These are phyloP conservation scores for Malbranchea zuffiana DNA, from an alignment of 2,329 filamentous ascomycete genomes.

Conservation along the genomic window DNA sequence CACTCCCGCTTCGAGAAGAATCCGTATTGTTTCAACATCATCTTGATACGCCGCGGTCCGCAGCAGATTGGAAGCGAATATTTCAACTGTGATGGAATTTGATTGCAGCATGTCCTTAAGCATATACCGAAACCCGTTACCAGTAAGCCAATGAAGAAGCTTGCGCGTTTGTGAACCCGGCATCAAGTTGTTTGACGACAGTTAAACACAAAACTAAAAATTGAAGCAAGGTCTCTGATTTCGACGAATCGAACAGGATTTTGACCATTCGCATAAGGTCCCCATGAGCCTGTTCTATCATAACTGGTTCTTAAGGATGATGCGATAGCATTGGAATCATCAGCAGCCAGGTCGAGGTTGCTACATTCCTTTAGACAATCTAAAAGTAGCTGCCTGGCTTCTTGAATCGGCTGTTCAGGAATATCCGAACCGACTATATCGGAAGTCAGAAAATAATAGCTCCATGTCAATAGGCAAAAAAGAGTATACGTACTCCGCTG, in stretches of 20 bases:
- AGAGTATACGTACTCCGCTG: neutral
- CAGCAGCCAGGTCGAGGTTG: neutral
- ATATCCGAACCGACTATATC: neutral
- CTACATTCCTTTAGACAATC: neutral
- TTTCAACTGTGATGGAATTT: conserved; percentile 13
- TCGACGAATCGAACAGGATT: conserved; percentile 12
- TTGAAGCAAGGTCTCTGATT: conserved; percentile 13
- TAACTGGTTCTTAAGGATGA: conserved; percentile 12
- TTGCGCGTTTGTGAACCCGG: conserved; percentile 9
- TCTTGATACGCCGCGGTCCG: conserved; percentile 9
- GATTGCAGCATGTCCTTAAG: conserved; percentile 13
- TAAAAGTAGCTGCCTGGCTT: neutral
- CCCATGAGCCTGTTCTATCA: conserved; percentile 14
- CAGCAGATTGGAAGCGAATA: conserved; percentile 14
- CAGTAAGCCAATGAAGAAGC: conserved; percentile 13
- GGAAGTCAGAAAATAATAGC: neutral
- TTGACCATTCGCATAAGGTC: conserved; percentile 11
- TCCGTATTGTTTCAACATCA: conserved; percentile 11
- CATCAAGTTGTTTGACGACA: conserved; percentile 15
- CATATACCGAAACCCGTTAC: conserved; percentile 9
- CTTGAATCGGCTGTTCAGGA: conserved; percentile 1
- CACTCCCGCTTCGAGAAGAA: conserved; percentile 14
- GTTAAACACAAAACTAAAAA: conserved; percentile 15
- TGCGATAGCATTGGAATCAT: conserved; percentile 5
- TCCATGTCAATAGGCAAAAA: neutral